Percentiles rank a stretch among this genome's conserved stretches.
These are phyloP conservation scores for Hypholoma sublateritium DNA, from an alignment of 768 basidiomycete species.

Conservation along the genomic window DNA sequence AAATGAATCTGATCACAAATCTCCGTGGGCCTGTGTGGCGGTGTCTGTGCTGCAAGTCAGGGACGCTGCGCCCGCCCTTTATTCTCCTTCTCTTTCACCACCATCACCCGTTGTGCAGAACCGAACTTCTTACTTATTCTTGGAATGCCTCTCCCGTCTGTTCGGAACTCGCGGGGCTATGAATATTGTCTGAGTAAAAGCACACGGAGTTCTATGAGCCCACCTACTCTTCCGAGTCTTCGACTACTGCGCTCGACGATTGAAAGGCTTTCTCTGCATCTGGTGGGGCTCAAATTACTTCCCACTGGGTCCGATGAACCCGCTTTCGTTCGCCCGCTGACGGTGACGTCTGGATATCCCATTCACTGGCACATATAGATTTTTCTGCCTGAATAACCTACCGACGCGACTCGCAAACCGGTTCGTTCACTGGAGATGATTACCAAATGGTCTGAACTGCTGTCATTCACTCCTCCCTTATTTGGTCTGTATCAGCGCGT, in stretches of 20 bases:
- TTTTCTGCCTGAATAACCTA: no score
- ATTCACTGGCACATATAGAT: no score
- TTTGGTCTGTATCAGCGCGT: not conserved
- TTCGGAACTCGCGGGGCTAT: not conserved
- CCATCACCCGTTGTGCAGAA: slow-evolving; percentile 3
- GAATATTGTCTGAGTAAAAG: not conserved
- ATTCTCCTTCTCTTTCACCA: slow-evolving; percentile 1
- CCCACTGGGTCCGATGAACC: not conserved
- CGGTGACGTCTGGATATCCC: not conserved
- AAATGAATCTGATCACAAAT: slow-evolving; percentile 14
- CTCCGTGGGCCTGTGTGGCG: slow-evolving; percentile 21
- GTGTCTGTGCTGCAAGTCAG: slow-evolving; percentile 14
- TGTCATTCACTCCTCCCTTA: no score
- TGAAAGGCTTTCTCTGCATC: not conserved
- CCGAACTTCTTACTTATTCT: slow-evolving; percentile 5
- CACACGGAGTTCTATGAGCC: not conserved
- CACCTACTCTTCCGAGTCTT: not conserved
- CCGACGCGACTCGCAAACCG: not conserved
- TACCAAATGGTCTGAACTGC: no score
- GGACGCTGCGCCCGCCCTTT: slow-evolving; percentile 6
- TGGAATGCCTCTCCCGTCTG: slow-evolving; percentile 1
- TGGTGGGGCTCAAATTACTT: not conserved
- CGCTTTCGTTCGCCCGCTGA: not conserved
- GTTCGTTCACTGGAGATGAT: not conserved
- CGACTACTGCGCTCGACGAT: not conserved